These are phyloP conservation scores for Hericium alpestre DNA, from an alignment of 768 basidiomycete genomes.

Conservation along the genomic window DNA sequence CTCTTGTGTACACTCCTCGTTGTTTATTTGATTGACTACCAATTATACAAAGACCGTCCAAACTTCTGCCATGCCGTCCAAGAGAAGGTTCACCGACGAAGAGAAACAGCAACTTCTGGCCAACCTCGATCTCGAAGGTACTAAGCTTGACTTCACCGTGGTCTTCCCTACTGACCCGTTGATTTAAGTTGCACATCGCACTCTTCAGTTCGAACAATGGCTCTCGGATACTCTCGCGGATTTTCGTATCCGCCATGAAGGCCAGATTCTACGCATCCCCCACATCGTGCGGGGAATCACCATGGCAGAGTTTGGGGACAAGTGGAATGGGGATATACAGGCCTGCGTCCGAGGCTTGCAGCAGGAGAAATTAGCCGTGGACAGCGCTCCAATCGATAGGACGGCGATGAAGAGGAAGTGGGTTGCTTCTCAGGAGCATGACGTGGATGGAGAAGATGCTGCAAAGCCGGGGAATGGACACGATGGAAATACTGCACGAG, in stretches of 20 bases:
- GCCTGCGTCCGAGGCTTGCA: slow-evolving; percentile 59
- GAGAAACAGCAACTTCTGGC: slow-evolving; percentile 67
- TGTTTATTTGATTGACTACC: too few relatives aligned
- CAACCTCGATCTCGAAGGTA: slow-evolving; percentile 77
- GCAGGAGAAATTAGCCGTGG: slow-evolving; percentile 46
- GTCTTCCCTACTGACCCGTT: background rate
- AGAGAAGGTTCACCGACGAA: slow-evolving; percentile 39
- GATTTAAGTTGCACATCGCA: slow-evolving; percentile 57
- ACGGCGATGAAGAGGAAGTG: slow-evolving; percentile 69
- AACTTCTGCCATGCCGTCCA: background rate
- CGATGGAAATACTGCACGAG: slow-evolving; percentile 7
- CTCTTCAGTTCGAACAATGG: slow-evolving; percentile 65
- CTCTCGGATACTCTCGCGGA: slow-evolving; percentile 63
- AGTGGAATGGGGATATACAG: slow-evolving; percentile 69
- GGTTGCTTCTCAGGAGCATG: slow-evolving; percentile 53
- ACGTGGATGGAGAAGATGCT: slow-evolving; percentile 26
- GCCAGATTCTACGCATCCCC: slow-evolving; percentile 62
- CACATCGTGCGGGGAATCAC: slow-evolving; percentile 62
- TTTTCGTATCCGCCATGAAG: slow-evolving; percentile 67
- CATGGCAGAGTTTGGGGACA: slow-evolving; percentile 69
- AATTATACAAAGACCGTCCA: background rate
- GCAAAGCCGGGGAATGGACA: slow-evolving; percentile 8
- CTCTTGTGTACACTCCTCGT: too few relatives aligned
- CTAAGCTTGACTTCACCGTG: slow-evolving; percentile 4
- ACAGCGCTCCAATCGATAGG: slow-evolving; percentile 48